Evolutionary conservation across 495 filamentous ascomycete genomes (phyloP).

Genomic region (Aspergillus diversus): DNA sequence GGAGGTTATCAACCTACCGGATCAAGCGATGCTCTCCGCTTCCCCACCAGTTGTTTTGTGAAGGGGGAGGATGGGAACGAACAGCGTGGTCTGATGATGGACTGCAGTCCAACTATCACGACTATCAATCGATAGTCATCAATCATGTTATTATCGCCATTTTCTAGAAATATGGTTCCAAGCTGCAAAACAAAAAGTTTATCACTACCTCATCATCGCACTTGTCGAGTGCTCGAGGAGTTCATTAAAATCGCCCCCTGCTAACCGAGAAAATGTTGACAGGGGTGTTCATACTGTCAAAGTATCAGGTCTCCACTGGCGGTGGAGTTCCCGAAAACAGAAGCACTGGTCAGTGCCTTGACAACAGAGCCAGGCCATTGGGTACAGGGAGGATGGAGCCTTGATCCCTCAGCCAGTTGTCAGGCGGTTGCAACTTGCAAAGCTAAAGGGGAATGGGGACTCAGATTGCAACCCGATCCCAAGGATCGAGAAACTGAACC

Average conservation of each 20-base stretch:
- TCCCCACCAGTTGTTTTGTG: slow-evolving; percentile 9
- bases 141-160: background rate
- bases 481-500: no score
- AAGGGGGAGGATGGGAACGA: background rate
- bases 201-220: background rate
- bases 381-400: background rate
- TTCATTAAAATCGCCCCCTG: slow-evolving; percentile 1
- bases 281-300: slow-evolving; percentile 16
- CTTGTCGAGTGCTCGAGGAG: background rate
- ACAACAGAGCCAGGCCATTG: background rate
- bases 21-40: slow-evolving; percentile 2
- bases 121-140: slow-evolving; percentile 6
- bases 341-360: slow-evolving; percentile 17
- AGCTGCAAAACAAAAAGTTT: background rate
- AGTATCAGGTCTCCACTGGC: slow-evolving; percentile 1
- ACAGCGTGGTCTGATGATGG: slow-evolving; percentile 1
- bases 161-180: background rate
- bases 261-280: background rate
- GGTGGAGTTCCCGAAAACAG: slow-evolving; percentile 13
- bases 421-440: background rate
- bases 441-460: background rate
- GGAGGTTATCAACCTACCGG: slow-evolving; percentile 14
- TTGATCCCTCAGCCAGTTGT: background rate
- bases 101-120: background rate
- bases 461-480: background rate